Evolutionary conservation across 2,329 filamentous ascomycete genomes (phyloP), one percentile per base, ranked within the genome.

Genomic region (Elsinoe necatrix): DNA sequence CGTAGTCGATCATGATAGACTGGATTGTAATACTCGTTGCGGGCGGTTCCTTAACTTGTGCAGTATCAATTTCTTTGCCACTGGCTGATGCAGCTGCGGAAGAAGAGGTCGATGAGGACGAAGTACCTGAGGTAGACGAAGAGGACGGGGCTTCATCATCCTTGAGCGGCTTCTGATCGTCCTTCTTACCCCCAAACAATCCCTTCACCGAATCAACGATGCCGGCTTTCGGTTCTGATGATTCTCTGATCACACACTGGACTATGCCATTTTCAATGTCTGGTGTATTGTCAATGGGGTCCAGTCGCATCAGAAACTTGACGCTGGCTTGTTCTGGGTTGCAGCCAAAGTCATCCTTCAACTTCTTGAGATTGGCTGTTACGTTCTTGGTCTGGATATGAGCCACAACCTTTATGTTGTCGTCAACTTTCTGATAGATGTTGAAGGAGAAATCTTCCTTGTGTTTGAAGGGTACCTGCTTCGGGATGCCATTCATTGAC

Each of bases 201-300:
- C 91, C 95, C 78, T 98, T 98, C 62, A 97, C 89, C 42, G 89
- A 91, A 66, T 95, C 92, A 48, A 96, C 87, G 50, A 97, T 81
- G 54, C 86, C 84, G 61, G 87, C 88, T 69, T 90, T 82, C 47
- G 84, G 83, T n/a, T 37, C 34, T 12, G 4, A 6, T 7, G 73
- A 70, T 3, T 78, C 79, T 54, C 95, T 87, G 23, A 86, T 81
- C 68, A 95, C 88, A 67, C 93, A 98, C 69, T 91, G 91, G 4
- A 93, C 84, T 57, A 80, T 80, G n/a, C 86, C 87, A 64, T 82
- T 82, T 57, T 80, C 71, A 54, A 97, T 80, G 60, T 91, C 86
- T 2, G 95, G 89, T 63, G 95, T 83, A 31, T 90, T 91, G 65
- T 89, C 82, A 34, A 87, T 77, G 48, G 80, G 76, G 65, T 79